These are phyloP conservation scores for Eucalyptus leucophloia DNA, from an alignment of 345 rosid genomes.

Conservation along the genomic window DNA sequence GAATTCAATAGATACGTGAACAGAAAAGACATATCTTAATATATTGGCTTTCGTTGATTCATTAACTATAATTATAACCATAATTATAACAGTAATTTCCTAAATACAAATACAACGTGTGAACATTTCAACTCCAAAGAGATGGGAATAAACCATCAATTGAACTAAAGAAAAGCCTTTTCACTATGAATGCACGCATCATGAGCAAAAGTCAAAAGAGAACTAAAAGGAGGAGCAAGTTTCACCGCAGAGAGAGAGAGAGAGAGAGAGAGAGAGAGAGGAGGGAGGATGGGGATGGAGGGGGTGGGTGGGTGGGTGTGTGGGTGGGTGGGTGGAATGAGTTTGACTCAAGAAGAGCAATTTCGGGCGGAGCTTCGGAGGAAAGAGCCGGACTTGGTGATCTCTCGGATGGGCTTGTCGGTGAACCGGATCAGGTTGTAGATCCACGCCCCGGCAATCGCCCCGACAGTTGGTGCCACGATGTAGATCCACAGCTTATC, in stretches of 20 bases:
- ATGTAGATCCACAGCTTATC: constrained; percentile 60
- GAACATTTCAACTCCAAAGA: not conserved
- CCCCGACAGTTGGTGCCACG: constrained; percentile 32
- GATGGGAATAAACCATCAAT: not conserved
- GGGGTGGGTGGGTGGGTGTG: too few relatives aligned
- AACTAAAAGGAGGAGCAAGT: not conserved
- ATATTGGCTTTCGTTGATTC: too few relatives aligned
- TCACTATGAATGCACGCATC: not conserved
- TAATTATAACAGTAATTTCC: too few relatives aligned
- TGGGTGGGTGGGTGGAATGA: too few relatives aligned
- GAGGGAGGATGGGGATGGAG: too few relatives aligned
- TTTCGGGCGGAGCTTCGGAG: not conserved
- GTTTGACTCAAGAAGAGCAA: not conserved
- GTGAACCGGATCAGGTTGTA: constrained; percentile 43
- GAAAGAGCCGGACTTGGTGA: constrained; percentile 10
- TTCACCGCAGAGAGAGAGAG: too few relatives aligned
- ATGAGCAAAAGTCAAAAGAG: not conserved
- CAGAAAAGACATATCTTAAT: too few relatives aligned
- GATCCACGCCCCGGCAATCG: constrained; percentile 38
- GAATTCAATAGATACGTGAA: too few relatives aligned
- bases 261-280: too few relatives aligned
- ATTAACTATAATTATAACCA: too few relatives aligned
- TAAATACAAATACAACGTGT: not conserved
- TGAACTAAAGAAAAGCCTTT: not conserved
- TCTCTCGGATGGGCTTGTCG: constrained; percentile 31